phyloP scores from a whole-genome alignment of 225 moss, liverwort and hornwort species.

The Sphagnum contortum region DNA sequence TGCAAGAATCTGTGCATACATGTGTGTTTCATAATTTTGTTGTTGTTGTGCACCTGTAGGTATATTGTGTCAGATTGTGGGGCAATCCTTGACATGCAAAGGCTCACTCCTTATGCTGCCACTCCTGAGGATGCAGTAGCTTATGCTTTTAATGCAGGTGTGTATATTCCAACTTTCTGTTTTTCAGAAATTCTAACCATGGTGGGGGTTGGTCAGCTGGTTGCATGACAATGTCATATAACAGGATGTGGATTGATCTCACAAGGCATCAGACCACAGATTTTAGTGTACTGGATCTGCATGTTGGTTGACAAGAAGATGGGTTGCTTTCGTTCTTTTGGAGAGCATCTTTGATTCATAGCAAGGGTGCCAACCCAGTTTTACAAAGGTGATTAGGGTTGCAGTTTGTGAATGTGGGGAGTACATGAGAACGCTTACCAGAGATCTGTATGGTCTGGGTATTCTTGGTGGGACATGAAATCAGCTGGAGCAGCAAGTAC shows the following conservation, averaged over 20 bases:
- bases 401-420: no score
- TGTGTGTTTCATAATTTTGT: neutral
- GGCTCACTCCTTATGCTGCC: constrained; percentile 13
- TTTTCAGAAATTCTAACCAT: neutral
- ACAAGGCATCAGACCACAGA: neutral
- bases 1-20: neutral
- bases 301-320: no score
- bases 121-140: constrained; percentile 23
- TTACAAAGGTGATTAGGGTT: no score
- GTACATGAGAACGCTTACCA: no score
- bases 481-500: neutral
- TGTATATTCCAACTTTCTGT: neutral
- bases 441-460: no score
- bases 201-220: neutral
- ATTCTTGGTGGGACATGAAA: neutral
- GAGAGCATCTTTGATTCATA: no score
- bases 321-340: no score
- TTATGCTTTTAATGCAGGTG: constrained; percentile 28
- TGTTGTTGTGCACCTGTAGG: constrained; percentile 5
- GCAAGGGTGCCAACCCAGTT: no score
- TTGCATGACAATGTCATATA: neutral
- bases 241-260: neutral
- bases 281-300: neutral
- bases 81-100: constrained; percentile 18
- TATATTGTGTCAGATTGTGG: constrained; percentile 37